phyloP scores from a whole-genome alignment of 495 filamentous ascomycete species.

The Alectoria sarmentosa region DNA sequence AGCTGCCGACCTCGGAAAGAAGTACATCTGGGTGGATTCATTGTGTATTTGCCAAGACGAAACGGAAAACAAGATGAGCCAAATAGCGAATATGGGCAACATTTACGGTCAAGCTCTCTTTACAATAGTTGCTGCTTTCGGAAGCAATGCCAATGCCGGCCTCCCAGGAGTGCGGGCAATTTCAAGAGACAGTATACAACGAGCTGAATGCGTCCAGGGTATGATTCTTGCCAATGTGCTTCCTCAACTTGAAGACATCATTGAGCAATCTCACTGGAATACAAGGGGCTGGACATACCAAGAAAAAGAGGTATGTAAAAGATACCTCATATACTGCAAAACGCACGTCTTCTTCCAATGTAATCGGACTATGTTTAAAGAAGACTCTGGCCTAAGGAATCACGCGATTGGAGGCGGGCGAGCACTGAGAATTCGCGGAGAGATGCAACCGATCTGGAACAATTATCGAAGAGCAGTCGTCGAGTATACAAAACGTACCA shows the following conservation, averaged over 20 bases:
- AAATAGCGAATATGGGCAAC: conserved; percentile 31
- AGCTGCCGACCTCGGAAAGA: conserved; percentile 20
- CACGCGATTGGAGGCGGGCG: background rate
- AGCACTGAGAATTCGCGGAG: background rate
- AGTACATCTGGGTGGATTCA: conserved; percentile 33
- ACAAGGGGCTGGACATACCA: conserved; percentile 20
- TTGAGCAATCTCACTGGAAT: conserved; percentile 6
- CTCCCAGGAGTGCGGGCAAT: conserved; percentile 17
- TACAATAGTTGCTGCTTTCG: conserved; percentile 32
- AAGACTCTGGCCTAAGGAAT: conserved; percentile 12
- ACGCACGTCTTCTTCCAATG: conserved; percentile 14
- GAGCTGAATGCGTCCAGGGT: conserved; percentile 3
- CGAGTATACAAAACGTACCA: conserved; percentile 9
- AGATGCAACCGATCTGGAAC: conserved; percentile 2
- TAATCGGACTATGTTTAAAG: conserved; percentile 4
- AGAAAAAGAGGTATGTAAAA: conserved; percentile 7
- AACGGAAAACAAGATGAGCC: conserved; percentile 23
- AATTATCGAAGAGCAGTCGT: background rate
- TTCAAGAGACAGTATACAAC: conserved; percentile 3
- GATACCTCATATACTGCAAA: conserved; percentile 13
- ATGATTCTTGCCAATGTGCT: conserved; percentile 8
- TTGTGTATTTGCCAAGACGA: conserved; percentile 35
- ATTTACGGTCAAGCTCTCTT: conserved; percentile 33
- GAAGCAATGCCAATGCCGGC: conserved; percentile 20
- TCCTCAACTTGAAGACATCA: background rate